Evolutionary conservation across 1,139 yeast genomes (phyloP), one percentile per base, ranked within the genome.

Genomic region (Blastobotrys serpentis): DNA sequence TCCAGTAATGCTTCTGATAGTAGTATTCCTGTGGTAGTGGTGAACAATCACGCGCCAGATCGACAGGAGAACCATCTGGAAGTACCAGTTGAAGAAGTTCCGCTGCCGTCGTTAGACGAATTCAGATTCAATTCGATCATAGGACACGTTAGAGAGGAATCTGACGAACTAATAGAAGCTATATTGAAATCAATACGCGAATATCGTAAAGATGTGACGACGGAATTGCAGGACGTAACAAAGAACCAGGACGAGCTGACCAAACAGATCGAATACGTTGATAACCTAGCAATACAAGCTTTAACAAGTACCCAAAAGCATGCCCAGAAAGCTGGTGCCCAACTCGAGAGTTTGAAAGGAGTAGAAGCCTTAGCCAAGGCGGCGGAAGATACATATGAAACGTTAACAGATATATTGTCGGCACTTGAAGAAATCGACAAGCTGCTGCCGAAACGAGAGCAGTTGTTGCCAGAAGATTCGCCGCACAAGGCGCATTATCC

Each of bases 401-500:
- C 52, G 8, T 18, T 60, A 16, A 44, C 55, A 3, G 34, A 47
- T 2, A 48, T 60, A 4, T 47, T 58, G 13, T 45, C 47, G 10
- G 43, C 48, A 21, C 50, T 61, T 11, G 51, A 52, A 33, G 50
- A 49, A 6, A 56, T 64, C 13, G 66, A 64, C 38, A n/a, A 48
- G 13, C 40, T 49, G 18, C 45, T 64, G 36, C 66, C 66, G 1
- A 53, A 43, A 11, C 49, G 54, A 11, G 66, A 61, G 19, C 53
- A 61, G 22, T 50, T 64, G 10, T 47, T 48, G 14, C 51, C 61
- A 1, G 37, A 44, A 1, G 50, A 47, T 10, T 59, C 64, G 2
- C 56, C 61, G 2, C 64, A 64, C 46, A 56, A 54, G 30, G 36
- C 47, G 2, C 68, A 63, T 53, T 68, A 63, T 49, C 69, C 70